phyloP scores from a whole-genome alignment of 768 basidiomycete species.

The Mycena sanguinolenta region DNA sequence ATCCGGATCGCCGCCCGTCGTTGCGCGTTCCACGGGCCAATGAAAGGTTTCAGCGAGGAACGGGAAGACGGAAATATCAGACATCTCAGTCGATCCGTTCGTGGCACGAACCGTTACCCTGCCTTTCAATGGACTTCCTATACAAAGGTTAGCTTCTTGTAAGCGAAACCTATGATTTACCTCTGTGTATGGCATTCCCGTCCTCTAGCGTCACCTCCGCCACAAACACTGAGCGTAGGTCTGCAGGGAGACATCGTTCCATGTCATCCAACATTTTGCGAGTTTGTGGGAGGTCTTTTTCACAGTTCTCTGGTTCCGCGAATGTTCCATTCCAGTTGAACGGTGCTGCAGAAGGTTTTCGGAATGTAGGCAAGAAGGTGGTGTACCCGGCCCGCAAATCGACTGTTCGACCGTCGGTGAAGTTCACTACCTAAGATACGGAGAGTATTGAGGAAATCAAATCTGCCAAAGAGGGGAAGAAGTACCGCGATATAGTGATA shows the following conservation, averaged over 20 bases:
- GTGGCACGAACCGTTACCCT: conserved; percentile 10
- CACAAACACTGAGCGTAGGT: neutral
- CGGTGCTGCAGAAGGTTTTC: neutral
- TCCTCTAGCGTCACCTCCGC: conserved; percentile 22
- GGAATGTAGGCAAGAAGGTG: conserved; percentile 13
- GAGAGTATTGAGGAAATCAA: neutral
- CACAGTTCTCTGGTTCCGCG: neutral
- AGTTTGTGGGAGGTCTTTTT: neutral
- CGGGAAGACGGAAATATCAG: neutral
- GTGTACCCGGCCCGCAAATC: conserved; percentile 24
- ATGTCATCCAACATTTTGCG: neutral
- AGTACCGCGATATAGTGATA: conserved; percentile 10
- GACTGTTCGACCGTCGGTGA: conserved; percentile 15
- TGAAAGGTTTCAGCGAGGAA: neutral
- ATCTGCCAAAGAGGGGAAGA: neutral
- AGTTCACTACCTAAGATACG: conserved; percentile 18
- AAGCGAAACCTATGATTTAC: neutral
- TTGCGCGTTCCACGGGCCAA: conserved; percentile 2
- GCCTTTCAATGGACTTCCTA: conserved; percentile 1
- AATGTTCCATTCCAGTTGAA: conserved; percentile 15
- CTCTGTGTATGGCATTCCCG: conserved; percentile 1
- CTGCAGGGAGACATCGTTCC: conserved; percentile 20
- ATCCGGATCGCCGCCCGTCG: neutral
- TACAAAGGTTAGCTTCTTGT: neutral
- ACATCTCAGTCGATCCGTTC: conserved; percentile 6